Percentiles rank a stretch among this genome's conserved stretches.
Evolutionary conservation across 495 filamentous ascomycete species (phyloP).

Genomic region (Aspergillus panamensis): DNA sequence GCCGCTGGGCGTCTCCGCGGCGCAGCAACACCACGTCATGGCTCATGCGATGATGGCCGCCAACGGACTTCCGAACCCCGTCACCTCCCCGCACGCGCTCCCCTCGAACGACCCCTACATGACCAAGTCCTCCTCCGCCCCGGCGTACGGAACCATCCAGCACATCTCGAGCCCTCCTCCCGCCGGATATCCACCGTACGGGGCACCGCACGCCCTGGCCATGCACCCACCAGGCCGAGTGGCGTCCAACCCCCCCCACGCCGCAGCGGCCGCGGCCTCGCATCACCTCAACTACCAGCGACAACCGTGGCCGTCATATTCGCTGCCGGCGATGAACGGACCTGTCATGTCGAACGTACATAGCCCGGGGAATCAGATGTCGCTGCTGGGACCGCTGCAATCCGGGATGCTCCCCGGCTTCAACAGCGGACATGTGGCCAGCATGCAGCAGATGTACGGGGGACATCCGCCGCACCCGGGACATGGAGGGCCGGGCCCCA

Average conservation of each 20-base stretch:
- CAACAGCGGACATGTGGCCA: conserved; percentile 56
- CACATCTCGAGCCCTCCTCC: conserved; percentile 66
- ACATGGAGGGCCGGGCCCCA: conserved; percentile 37
- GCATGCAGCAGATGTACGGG: conserved; percentile 54
- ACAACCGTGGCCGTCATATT: conserved; percentile 55
- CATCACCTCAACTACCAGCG: conserved; percentile 45
- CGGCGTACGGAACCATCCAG: conserved; percentile 52
- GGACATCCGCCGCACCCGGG: conserved; percentile 40
- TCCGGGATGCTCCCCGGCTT: conserved; percentile 45
- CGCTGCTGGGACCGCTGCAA: conserved; percentile 63
- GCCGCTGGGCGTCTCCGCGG: conserved; percentile 46
- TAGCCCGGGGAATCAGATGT: conserved; percentile 64
- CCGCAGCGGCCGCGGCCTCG: conserved; percentile 27
- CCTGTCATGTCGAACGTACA: conserved; percentile 78
- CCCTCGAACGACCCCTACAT: conserved; percentile 60
- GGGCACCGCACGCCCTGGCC: conserved; percentile 54
- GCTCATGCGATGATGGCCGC: conserved; percentile 37
- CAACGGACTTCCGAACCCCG: conserved; percentile 43
- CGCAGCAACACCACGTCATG: conserved; percentile 35
- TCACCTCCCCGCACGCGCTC: conserved; percentile 58
- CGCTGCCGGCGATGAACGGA: conserved; percentile 57
- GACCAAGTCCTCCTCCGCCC: conserved; percentile 56
- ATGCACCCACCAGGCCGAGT: conserved; percentile 54
- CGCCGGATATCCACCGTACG: conserved; percentile 54
- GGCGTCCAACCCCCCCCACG: conserved; percentile 46